Base-by-base conservation (phyloP, 2,329 filamentous ascomycete genomes). In the Ceratocystis huliohia region DNA sequence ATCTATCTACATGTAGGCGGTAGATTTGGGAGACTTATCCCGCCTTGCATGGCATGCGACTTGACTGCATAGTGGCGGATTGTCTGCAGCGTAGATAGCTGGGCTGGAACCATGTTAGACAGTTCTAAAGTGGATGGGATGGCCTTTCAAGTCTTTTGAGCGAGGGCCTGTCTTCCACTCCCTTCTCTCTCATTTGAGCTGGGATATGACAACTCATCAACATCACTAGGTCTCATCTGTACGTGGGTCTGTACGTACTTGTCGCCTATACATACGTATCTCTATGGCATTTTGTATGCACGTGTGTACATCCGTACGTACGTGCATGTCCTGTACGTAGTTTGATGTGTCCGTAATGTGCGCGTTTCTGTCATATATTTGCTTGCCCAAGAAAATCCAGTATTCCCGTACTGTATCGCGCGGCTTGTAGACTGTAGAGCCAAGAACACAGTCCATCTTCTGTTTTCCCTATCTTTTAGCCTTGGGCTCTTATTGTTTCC, bases 291-390 rank as follows among this genome's bases (percentile, higher is more conserved):
- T 3, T 37, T 37, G 46, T 22, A 20, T 50, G 46, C 22, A 50
- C 20, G 2, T 50, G 3, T 50, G 48, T 50, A 20, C 48, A 48
- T 48, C 4, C 15, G 8, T 22, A 25, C 15, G 8, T 22, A 25
- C 48, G 22, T 50, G 48, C 22, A 50, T 22, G 48, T 30, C 17
- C 13, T 56, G 28, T 28, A 7, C n/a, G 28, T 37, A 59, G 25
- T 3, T 57, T 30, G 28, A 33, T 33, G 8, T 33, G 17, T 17
- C 8, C 10, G 5, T n/a, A 57, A 41, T 41, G 37, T 41, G 3
- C 53, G 30, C 10, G 33, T 33, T 59, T 59, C 56, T 59, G 28
- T 59, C 56, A 59, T 37, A 59, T 59, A 37, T 10, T 41, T 59
- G 13, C 30, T 20, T 30, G 56, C 56, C 56, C 2, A 59, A 59